phyloP scores from a whole-genome alignment of 768 basidiomycete genomes.

The Nevesoporus exiguus region DNA sequence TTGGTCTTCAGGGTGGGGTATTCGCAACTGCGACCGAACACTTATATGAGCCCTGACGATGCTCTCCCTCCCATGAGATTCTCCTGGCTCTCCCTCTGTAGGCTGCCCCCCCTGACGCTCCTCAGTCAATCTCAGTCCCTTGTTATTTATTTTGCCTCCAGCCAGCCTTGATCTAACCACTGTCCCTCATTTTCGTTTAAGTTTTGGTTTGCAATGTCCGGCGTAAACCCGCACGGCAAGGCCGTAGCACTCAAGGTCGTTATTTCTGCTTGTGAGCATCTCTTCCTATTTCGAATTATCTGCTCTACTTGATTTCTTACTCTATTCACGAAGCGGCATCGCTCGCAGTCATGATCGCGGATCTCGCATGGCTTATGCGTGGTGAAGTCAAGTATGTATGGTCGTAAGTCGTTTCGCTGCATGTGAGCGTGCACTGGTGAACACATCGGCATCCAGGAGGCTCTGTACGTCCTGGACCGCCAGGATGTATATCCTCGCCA shows the following conservation, averaged over 20 bases:
- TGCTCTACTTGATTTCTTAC: neutral
- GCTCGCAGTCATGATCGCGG: conserved; percentile 15
- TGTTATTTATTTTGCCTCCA: neutral
- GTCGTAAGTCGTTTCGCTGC: conserved; percentile 13
- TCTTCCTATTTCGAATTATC: neutral
- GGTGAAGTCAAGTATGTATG: conserved; percentile 19
- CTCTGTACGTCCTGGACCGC: conserved; percentile 8
- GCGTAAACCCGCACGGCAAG: neutral
- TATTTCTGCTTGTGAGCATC: conserved; percentile 15
- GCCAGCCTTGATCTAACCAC: neutral
- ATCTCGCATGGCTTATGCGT: conserved; percentile 9
- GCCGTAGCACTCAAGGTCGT: conserved; percentile 6
- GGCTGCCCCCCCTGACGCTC: neutral
- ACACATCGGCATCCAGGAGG: conserved; percentile 1
- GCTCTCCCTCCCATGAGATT: neutral
- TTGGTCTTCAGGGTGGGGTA: neutral
- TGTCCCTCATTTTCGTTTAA: conserved; percentile 2
- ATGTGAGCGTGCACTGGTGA: neutral
- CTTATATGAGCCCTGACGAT: neutral
- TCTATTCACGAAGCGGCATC: neutral
- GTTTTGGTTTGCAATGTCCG: neutral
- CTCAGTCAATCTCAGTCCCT: neutral
- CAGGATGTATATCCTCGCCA: conserved; percentile 8
- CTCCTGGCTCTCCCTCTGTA: neutral
- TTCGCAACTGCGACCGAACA: neutral